Evolutionary conservation across 2,329 filamentous ascomycete genomes (phyloP).

Genomic region (Stemphylium vesicarium): DNA sequence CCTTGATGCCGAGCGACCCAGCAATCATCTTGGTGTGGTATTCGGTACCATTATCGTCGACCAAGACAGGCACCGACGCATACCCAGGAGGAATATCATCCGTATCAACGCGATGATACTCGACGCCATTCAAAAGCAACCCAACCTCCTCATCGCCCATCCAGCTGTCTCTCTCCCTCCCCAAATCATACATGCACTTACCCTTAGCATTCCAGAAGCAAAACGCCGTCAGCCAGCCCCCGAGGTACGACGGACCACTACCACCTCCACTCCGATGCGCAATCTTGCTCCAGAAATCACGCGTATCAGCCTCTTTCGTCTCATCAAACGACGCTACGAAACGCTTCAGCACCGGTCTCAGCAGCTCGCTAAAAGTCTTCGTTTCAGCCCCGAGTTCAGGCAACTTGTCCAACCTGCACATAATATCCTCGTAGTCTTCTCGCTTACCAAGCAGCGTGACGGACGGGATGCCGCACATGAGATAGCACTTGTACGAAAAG

Average conservation of each 20-base stretch:
- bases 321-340: conserved; percentile 23
- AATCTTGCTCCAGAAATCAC: conserved; percentile 22
- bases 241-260: conserved; percentile 11
- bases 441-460: conserved; percentile 27
- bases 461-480: conserved; percentile 24
- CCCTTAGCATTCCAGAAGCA: conserved; percentile 25
- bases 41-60: conserved; percentile 14
- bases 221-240: conserved; percentile 30
- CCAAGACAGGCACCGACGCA: conserved; percentile 15
- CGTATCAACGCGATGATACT: conserved; percentile 9
- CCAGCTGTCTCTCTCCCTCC: neutral
- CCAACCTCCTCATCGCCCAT: too few relatives aligned
- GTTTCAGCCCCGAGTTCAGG: conserved; percentile 13
- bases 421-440: conserved; percentile 24
- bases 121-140: conserved; percentile 5
- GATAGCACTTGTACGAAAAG: conserved; percentile 11
- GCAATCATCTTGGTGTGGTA: conserved; percentile 21
- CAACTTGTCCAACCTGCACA: conserved; percentile 19
- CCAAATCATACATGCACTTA: conserved; percentile 4
- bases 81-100: conserved; percentile 10
- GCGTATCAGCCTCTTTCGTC: neutral
- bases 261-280: neutral
- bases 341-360: conserved; percentile 16
- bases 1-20: conserved; percentile 17
- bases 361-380: conserved; percentile 11